Percentiles rank a stretch among this genome's conserved stretches.
phyloP scores from a whole-genome alignment of 441 rosid species.

The Theobroma grandiflorum region DNA sequence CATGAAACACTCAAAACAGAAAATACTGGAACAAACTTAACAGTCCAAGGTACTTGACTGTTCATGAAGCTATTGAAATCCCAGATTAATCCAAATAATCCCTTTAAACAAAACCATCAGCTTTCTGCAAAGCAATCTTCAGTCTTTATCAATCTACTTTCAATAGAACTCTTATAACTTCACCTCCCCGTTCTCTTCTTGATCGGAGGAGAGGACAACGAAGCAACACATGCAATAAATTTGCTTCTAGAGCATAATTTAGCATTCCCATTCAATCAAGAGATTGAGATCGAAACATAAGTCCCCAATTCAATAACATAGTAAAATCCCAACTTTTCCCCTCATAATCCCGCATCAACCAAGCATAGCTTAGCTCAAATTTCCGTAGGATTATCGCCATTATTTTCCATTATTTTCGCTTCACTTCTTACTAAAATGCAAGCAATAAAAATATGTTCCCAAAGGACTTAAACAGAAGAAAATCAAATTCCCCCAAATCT shows the following conservation, averaged over 20 bases:
- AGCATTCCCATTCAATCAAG: neutral
- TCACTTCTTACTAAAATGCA: neutral
- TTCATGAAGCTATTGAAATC: neutral
- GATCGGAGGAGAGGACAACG: neutral
- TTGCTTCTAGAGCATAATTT: neutral
- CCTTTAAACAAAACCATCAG: neutral
- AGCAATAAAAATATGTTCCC: neutral
- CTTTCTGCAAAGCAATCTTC: neutral
- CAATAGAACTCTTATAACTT: neutral
- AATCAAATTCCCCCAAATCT: conserved; percentile 19
- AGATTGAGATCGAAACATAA: neutral
- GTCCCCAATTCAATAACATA: neutral
- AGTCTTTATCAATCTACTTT: neutral
- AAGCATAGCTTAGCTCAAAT: neutral
- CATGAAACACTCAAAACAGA: neutral
- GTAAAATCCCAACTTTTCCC: neutral
- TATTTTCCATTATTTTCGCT: neutral
- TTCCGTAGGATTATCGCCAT: neutral
- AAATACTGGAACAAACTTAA: neutral
- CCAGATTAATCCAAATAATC: neutral
- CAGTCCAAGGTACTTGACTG: no score
- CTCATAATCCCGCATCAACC: conserved; percentile 5
- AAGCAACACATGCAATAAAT: neutral
- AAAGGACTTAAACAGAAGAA: neutral
- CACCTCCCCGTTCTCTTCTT: neutral